A percentile compares a stretch with the other conserved stretches of the same genome.
Conservation (phyloP, 2,329 filamentous ascomycete genomes). For the Karstenula rhodostoma region DNA sequence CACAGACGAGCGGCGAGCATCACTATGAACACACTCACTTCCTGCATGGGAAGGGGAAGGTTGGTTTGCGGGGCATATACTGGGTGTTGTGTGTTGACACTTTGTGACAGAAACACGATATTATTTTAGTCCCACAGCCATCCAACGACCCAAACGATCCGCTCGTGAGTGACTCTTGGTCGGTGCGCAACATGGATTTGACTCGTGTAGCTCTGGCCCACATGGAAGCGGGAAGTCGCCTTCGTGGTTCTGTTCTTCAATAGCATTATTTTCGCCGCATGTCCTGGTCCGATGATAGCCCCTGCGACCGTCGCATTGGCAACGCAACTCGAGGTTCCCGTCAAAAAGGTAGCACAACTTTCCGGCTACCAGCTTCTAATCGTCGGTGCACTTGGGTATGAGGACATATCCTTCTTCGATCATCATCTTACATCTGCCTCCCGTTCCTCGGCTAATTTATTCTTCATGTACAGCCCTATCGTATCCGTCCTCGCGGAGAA, state of each 20-base stretch:
- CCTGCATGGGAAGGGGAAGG: constrained; percentile 31
- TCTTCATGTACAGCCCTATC: constrained; percentile 22
- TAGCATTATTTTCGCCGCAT: constrained; percentile 36
- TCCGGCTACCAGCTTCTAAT: constrained; percentile 35
- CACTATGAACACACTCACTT: constrained; percentile 24
- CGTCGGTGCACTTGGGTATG: constrained; percentile 34
- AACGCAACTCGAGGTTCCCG: constrained; percentile 27
- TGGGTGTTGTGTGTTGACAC: not conserved
- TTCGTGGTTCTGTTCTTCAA: constrained; percentile 34
- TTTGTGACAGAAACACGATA: constrained; percentile 23
- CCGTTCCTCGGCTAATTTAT: not conserved
- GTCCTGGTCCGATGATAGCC: constrained; percentile 35
- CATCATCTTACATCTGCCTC: not conserved
- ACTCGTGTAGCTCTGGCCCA: constrained; percentile 29
- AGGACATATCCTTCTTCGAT: not conserved
- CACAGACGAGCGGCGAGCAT: constrained; percentile 21
- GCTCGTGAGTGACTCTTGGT: constrained; percentile 21
- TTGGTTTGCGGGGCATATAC: not conserved
- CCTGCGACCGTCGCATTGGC: constrained; percentile 32
- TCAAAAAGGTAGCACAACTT: constrained; percentile 34
- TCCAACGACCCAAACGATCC: constrained; percentile 35
- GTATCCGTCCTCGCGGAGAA: constrained; percentile 47
- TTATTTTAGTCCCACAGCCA: constrained; percentile 34
- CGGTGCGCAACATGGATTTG: not conserved
- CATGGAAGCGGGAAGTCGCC: constrained; percentile 32